Percentiles rank a stretch among this genome's conserved stretches.
Evolutionary conservation across 495 filamentous ascomycete species (phyloP).

Genomic region (Parathielavia hyrcaniae): DNA sequence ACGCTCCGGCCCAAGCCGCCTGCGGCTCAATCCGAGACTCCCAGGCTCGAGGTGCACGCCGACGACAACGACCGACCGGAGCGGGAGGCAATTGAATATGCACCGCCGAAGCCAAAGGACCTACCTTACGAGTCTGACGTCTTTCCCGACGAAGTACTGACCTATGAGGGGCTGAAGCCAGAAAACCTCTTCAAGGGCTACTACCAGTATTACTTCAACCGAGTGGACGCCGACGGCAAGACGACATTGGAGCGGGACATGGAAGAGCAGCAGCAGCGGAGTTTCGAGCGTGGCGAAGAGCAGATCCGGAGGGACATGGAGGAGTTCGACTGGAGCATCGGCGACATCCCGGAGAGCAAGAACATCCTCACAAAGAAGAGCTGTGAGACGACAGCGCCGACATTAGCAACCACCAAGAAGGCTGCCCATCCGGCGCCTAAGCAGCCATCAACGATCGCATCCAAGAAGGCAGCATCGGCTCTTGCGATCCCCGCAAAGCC

Average conservation of each 20-base stretch:
- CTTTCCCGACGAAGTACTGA: constrained; percentile 52
- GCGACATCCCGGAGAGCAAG: constrained; percentile 33
- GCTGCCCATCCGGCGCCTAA: constrained; percentile 24
- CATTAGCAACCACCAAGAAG: constrained; percentile 22
- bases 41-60: constrained; percentile 40
- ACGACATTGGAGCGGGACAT: constrained; percentile 55
- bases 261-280: constrained; percentile 48
- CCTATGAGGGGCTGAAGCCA: constrained; percentile 43
- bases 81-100: constrained; percentile 56
- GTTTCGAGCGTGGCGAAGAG: constrained; percentile 52
- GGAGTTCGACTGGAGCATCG: constrained; percentile 48
- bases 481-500: constrained; percentile 38
- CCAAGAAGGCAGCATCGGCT: constrained; percentile 38
- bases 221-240: constrained; percentile 61
- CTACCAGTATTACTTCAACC: constrained; percentile 58
- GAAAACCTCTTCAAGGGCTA: constrained; percentile 65
- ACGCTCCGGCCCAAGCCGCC: constrained; percentile 34
- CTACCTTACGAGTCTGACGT: constrained; percentile 73
- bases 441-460: constrained; percentile 38
- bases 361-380: constrained; percentile 32
- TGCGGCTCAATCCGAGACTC: constrained; percentile 41
- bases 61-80: constrained; percentile 35
- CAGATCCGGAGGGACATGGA: constrained; percentile 54
- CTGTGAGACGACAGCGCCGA: constrained; percentile 17
- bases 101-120: constrained; percentile 47